Percentiles rank a stretch among this genome's conserved stretches.
Evolutionary conservation across 768 basidiomycete genomes (phyloP).

Genomic region (Mycena galopus): DNA sequence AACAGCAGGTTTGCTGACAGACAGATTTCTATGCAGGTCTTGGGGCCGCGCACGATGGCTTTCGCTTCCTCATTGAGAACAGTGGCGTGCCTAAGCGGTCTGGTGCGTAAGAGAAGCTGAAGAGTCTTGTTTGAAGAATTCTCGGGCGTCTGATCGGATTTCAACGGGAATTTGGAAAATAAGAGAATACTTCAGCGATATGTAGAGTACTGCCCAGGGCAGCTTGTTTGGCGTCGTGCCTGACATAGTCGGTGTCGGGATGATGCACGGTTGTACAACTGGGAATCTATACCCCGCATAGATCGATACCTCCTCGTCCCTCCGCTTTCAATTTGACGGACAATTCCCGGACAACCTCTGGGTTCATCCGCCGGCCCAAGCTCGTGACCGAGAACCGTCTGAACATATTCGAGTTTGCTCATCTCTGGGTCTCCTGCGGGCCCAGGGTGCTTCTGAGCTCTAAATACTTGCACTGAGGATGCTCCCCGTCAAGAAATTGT

Average conservation of each 20-base stretch:
- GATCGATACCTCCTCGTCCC: conserved; percentile 79
- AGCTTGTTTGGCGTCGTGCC: conserved; percentile 65
- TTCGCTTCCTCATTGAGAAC: conserved; percentile 77
- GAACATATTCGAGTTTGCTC: conserved; percentile 71
- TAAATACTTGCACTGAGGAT: conserved; percentile 75
- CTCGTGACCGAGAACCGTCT: conserved; percentile 77
- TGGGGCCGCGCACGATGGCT: conserved; percentile 62
- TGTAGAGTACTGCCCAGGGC: conserved; percentile 85
- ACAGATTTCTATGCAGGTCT: conserved; percentile 84
- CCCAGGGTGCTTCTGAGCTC: conserved; percentile 88
- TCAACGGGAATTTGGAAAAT: conserved; percentile 45
- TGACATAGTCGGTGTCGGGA: neutral
- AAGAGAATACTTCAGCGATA: conserved; percentile 75
- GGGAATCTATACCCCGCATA: conserved; percentile 87
- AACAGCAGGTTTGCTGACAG: conserved; percentile 84
- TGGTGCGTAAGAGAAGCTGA: conserved; percentile 74
- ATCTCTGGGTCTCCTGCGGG: conserved; percentile 73
- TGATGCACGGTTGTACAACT: conserved; percentile 37
- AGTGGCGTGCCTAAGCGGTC: conserved; percentile 87
- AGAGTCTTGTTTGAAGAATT: conserved; percentile 71
- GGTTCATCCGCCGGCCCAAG: conserved; percentile 79
- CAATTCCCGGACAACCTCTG: conserved; percentile 66
- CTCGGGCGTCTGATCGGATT: conserved; percentile 59
- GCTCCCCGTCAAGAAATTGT: conserved; percentile 66
- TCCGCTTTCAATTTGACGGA: conserved; percentile 64